These are phyloP conservation scores for Colletotrichum sp. DNA, from an alignment of 2,329 filamentous ascomycete genomes.

Conservation along the genomic window DNA sequence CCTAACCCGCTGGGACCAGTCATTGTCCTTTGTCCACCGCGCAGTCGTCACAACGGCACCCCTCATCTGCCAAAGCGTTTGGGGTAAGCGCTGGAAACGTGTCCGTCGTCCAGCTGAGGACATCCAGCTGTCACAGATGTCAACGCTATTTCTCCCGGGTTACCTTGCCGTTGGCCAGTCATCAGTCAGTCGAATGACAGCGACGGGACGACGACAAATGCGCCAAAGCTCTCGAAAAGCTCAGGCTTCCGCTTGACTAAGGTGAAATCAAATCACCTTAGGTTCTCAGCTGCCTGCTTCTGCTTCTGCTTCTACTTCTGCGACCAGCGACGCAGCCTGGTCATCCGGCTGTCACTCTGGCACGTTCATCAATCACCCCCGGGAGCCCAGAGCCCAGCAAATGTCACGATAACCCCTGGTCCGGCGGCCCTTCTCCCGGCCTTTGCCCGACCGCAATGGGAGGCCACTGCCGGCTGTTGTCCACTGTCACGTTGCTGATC, in stretches of 20 bases:
- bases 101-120: background rate
- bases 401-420: background rate
- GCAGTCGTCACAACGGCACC: constrained; percentile 7
- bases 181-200: background rate
- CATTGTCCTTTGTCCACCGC: constrained; percentile 14
- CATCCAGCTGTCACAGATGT: constrained; percentile 4
- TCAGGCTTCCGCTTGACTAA: background rate
- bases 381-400: background rate
- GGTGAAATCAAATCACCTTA: background rate
- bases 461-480: constrained; percentile 2
- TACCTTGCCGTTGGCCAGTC: constrained; percentile 12
- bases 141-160: background rate
- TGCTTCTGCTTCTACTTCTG: background rate
- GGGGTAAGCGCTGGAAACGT: constrained; percentile 16
- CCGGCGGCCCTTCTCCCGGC: background rate
- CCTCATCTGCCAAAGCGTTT: constrained; percentile 5
- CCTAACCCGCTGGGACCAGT: constrained; percentile 3
- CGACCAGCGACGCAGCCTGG: constrained; percentile 12
- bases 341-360: constrained; percentile 9
- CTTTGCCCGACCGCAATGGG: constrained; percentile 13
- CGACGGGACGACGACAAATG: constrained; percentile 4
- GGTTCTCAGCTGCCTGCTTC: background rate
- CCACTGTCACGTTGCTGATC: constrained; percentile 16
- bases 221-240: background rate
- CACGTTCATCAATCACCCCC: background rate